phyloP scores from a whole-genome alignment of 2,329 filamentous ascomycete genomes.

The Hortaea werneckii region DNA sequence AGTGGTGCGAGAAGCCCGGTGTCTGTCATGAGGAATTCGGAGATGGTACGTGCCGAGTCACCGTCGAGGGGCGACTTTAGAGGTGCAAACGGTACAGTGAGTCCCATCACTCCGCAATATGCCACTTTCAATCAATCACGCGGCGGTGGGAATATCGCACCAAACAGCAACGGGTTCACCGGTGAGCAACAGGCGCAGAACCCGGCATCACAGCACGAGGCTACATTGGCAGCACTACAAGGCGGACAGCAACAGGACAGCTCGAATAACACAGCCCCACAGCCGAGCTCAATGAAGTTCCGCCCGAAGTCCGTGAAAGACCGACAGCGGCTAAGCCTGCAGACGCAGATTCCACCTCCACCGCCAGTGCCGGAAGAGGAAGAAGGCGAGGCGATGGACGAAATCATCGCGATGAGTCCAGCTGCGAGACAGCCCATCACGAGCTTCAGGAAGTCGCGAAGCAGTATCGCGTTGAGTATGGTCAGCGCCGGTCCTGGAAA shows the following conservation, averaged over 20 bases:
- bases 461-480: conserved; percentile 2
- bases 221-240: conserved; percentile 6
- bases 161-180: conserved; percentile 4
- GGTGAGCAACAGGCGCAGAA: conserved; percentile 1
- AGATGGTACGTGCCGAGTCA: conserved; percentile 3
- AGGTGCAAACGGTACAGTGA: neutral
- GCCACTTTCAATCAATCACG: conserved; percentile 1
- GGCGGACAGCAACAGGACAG: neutral
- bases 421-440: conserved; percentile 8
- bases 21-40: conserved; percentile 2
- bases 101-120: neutral
- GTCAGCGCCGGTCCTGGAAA: neutral
- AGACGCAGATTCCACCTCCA: conserved; percentile 14
- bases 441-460: conserved; percentile 4
- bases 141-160: conserved; percentile 2
- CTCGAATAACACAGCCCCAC: neutral
- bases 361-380: conserved; percentile 9
- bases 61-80: conserved; percentile 4
- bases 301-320: neutral
- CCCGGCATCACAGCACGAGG: conserved; percentile 1
- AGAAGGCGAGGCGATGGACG: conserved; percentile 11
- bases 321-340: conserved; percentile 6
- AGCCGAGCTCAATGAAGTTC: neutral
- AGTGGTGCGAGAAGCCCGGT: conserved; percentile 4
- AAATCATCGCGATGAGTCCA: conserved; percentile 19